Evolutionary conservation across 306 rosid species (phyloP), one percentile per base, ranked within the genome.

Genomic region (Malus orientalis): DNA sequence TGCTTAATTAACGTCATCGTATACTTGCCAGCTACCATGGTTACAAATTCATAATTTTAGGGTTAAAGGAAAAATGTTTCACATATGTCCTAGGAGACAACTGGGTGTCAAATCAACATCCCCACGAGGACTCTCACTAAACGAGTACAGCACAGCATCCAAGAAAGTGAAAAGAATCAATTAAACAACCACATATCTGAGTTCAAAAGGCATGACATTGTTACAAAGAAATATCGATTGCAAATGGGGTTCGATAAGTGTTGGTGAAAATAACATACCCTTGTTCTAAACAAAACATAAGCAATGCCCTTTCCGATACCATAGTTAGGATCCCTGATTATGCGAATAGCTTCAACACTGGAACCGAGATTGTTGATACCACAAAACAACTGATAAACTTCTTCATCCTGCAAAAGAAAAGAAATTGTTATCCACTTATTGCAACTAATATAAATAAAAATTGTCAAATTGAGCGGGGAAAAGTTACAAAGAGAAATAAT

Each of bases 281-380:
- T 88, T 60, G 99, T 92, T 85, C 86, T 89, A 67, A 95, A 87
- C 76, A 95, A 83, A 69, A 87, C 91, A 70, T 88, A 95, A 18
- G 97, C 99, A 47, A 95, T 89, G 49, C 99, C 99, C 96, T 95
- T 95, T 76, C 97, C 99, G 11, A 95, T 70, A 76, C 86, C 89
- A 75, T 78, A 76, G 58, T 95, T 86, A 69, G 97, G 87, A 85
- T 95, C 97, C 80, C 99, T 90, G 45, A 95, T 82, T 71, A 92
- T 88, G 77, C 99, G 89, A 80, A 95, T 77, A 47, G 93, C 99
- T 85, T 92, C 97, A 30, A 92, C 23, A 55, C 83, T 76, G 65
- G 97, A 87, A 78, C 79, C 90, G 78, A 82, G 66, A 79, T 82
- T 83, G 78, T 85, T 73, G 19, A 86, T 78, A 44, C 97, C 82